phyloP scores from a whole-genome alignment of 257 asterid genomes.

The Henckelia pumila region DNA sequence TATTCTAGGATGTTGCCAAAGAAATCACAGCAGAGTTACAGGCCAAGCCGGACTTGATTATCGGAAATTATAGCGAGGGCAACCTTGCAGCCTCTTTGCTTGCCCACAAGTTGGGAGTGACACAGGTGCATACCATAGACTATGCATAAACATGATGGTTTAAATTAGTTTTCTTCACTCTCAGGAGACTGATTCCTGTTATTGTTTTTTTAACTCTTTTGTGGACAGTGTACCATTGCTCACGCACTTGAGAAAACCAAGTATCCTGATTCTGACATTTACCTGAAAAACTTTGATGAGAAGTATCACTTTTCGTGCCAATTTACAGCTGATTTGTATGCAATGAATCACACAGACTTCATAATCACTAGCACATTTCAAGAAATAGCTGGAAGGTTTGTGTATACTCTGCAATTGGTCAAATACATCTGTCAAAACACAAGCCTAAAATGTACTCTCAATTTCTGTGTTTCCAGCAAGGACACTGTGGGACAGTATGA shows the following conservation, averaged over 20 bases:
- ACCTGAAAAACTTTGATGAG: constrained; percentile 73
- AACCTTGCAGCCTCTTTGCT: constrained; percentile 92
- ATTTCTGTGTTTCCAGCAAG: constrained; percentile 52
- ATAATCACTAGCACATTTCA: constrained; percentile 98
- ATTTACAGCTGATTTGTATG: constrained; percentile 92
- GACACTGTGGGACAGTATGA: constrained; percentile 97
- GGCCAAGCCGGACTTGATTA: constrained; percentile 86
- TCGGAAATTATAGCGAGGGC: constrained; percentile 97
- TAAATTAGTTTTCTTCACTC: background rate
- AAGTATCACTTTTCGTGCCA: constrained; percentile 96
- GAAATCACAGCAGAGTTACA: constrained; percentile 73
- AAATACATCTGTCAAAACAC: background rate
- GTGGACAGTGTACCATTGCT: constrained; percentile 79
- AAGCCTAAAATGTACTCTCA: background rate
- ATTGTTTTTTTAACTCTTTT: background rate
- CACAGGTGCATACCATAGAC: constrained; percentile 52
- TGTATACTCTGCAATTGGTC: background rate
- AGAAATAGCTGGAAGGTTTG: constrained; percentile 94
- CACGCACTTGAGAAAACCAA: constrained; percentile 96
- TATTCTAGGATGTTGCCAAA: constrained; percentile 79
- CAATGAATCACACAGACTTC: constrained; percentile 98
- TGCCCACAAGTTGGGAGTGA: constrained; percentile 94
- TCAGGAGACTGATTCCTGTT: constrained; percentile 7
- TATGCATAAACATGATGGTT: background rate
- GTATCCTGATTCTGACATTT: constrained; percentile 86